Percentiles rank a stretch among this genome's conserved stretches.
phyloP scores from a whole-genome alignment of 257 asterid genomes.

The Petunia axillaris region DNA sequence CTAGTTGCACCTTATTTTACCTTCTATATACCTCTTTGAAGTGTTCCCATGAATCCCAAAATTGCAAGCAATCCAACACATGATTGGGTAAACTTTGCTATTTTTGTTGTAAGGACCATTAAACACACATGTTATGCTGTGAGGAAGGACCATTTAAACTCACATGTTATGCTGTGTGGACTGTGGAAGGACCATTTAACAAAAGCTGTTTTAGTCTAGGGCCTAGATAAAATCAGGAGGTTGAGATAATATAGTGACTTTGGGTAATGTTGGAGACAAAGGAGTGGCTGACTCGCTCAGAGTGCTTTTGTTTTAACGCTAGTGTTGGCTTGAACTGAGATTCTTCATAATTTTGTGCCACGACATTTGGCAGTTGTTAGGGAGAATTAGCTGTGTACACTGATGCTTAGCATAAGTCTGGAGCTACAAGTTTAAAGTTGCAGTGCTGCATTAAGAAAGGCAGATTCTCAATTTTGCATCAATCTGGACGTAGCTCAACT shows the following conservation, averaged over 20 bases:
- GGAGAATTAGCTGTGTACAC: neutral
- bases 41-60: slow-evolving; percentile 12
- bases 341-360: neutral
- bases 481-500: no score
- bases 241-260: neutral
- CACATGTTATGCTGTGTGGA: no score
- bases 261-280: neutral
- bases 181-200: no score
- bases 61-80: neutral
- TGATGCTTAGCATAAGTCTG: neutral
- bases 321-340: neutral
- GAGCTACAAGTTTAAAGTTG: neutral
- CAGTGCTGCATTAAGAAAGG: neutral
- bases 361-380: neutral
- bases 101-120: no score
- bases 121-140: no score
- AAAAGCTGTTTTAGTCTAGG: no score
- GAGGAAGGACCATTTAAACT: no score
- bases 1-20: neutral
- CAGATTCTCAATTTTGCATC: no score
- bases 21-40: neutral
- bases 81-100: no score
- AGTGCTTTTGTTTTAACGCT: neutral
- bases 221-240: no score
- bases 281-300: neutral